Evolutionary conservation across 2,329 filamentous ascomycete species (phyloP).

Genomic region (Penicillium sp.): DNA sequence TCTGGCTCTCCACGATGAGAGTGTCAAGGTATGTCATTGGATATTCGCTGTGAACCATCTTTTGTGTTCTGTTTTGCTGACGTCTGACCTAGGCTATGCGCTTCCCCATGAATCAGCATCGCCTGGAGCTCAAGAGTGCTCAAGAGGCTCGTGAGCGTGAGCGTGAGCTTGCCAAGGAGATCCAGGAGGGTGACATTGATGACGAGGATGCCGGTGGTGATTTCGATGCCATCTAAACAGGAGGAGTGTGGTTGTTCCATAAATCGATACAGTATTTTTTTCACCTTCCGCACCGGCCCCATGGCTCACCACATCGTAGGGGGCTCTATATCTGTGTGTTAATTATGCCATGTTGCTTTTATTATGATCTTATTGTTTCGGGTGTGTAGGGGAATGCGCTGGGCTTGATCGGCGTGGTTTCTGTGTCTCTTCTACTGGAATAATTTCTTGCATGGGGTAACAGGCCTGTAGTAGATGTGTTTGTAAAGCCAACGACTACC

Average conservation of each 20-base stretch:
- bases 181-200: conserved; percentile 94
- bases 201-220: conserved; percentile 95
- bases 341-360: conserved; percentile 26
- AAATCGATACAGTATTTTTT: conserved; percentile 23
- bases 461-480: background rate
- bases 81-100: conserved; percentile 74
- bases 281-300: conserved; percentile 12
- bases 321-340: conserved; percentile 28
- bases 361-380: conserved; percentile 18
- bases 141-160: conserved; percentile 97
- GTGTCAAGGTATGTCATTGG: conserved; percentile 76
- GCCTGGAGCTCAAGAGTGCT: conserved; percentile 94
- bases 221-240: conserved; percentile 85
- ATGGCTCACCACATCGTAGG: conserved; percentile 20
- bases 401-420: conserved; percentile 27
- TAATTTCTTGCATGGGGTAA: conserved; percentile 17
- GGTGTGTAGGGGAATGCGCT: conserved; percentile 30
- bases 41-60: background rate
- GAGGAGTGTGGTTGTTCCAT: conserved; percentile 8
- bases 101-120: conserved; percentile 99
- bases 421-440: conserved; percentile 30
- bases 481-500: background rate
- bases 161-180: conserved; percentile 97
- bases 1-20: conserved; percentile 90
- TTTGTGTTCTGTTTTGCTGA: conserved; percentile 28